Percentiles rank a stretch among this genome's conserved stretches.
These are phyloP conservation scores for Colletotrichum sp. DNA, from an alignment of 2,329 filamentous ascomycete genomes.

Conservation along the genomic window DNA sequence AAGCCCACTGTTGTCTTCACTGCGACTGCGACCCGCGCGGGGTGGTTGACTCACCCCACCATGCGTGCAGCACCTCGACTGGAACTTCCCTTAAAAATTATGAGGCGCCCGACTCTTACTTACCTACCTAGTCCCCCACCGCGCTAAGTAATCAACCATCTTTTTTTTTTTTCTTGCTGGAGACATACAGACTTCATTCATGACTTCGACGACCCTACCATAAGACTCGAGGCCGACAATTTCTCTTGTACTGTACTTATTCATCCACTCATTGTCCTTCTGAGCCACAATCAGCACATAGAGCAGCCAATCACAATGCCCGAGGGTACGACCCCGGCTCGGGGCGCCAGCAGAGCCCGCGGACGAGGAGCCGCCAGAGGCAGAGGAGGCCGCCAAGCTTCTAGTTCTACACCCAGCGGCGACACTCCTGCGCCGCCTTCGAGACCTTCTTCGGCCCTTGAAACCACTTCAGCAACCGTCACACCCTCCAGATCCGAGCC, in stretches of 20 bases:
- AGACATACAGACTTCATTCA: not conserved
- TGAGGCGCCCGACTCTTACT: not conserved
- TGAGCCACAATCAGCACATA: not conserved
- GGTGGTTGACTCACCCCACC: not conserved
- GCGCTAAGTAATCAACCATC: constrained; percentile 7
- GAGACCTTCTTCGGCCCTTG: constrained; percentile 1
- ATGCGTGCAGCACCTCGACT: not conserved
- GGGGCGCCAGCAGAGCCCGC: constrained; percentile 21
- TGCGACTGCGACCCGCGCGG: not conserved
- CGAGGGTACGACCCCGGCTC: constrained; percentile 11
- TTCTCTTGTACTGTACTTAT: not conserved
- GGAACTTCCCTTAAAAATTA: not conserved
- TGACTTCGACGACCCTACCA: not conserved
- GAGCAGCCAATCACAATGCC: constrained; percentile 1
- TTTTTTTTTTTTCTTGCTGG: not conserved
- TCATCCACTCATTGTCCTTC: not conserved
- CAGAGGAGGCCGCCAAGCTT: constrained; percentile 8
- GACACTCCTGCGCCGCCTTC: not conserved
- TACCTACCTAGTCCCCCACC: constrained; percentile 3
- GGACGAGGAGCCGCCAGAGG: constrained; percentile 19
- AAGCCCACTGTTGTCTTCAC: not conserved
- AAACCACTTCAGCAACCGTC: not conserved
- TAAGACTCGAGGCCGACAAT: not conserved
- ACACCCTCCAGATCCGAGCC: constrained; percentile 26
- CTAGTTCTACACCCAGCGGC: constrained; percentile 4